These are phyloP conservation scores for Colletotrichum lindemuthianum DNA, from an alignment of 2,329 filamentous ascomycete species.

Conservation along the genomic window DNA sequence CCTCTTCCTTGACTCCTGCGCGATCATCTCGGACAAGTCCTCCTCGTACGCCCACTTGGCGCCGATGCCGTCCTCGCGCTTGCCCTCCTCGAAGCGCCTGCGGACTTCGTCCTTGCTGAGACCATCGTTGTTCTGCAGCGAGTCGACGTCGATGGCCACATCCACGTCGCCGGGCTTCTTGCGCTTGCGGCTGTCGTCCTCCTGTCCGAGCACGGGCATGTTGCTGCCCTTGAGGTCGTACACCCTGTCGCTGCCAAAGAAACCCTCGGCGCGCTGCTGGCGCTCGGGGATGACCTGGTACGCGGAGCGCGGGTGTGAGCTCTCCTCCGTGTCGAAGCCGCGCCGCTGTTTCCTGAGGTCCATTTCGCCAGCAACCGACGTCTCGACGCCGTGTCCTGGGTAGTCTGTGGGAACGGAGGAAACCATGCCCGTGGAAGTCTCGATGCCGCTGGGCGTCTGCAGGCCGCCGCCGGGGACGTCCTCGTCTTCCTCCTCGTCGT, in stretches of 20 bases:
- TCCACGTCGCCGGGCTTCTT: slow-evolving; percentile 98
- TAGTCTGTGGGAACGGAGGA: slow-evolving; percentile 86
- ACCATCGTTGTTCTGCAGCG: slow-evolving; percentile 77
- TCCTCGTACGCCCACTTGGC: slow-evolving; percentile 82
- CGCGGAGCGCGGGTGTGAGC: slow-evolving; percentile 77
- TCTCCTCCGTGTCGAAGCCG: slow-evolving; percentile 89
- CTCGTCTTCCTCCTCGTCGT: slow-evolving; percentile 70
- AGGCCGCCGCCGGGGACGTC: slow-evolving; percentile 74
- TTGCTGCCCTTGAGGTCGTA: slow-evolving; percentile 81
- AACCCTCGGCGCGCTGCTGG: slow-evolving; percentile 85
- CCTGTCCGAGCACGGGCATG: slow-evolving; percentile 80
- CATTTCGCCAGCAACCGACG: slow-evolving; percentile 85
- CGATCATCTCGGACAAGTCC: slow-evolving; percentile 95
- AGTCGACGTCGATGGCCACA: slow-evolving; percentile 88
- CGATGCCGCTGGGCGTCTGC: slow-evolving; percentile 79
- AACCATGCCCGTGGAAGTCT: slow-evolving; percentile 83
- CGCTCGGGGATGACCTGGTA: slow-evolving; percentile 93
- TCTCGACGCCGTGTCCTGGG: slow-evolving; percentile 72
- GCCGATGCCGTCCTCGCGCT: slow-evolving; percentile 71
- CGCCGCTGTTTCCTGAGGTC: slow-evolving; percentile 88
- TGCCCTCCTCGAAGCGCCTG: slow-evolving; percentile 81
- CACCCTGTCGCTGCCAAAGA: slow-evolving; percentile 94
- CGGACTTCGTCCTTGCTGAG: slow-evolving; percentile 87
- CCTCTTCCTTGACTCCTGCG: slow-evolving; percentile 89
- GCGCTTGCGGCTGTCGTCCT: slow-evolving; percentile 81